phyloP scores from a whole-genome alignment of 1,284 basidiomycete genomes.

The Leccinum holopus region DNA sequence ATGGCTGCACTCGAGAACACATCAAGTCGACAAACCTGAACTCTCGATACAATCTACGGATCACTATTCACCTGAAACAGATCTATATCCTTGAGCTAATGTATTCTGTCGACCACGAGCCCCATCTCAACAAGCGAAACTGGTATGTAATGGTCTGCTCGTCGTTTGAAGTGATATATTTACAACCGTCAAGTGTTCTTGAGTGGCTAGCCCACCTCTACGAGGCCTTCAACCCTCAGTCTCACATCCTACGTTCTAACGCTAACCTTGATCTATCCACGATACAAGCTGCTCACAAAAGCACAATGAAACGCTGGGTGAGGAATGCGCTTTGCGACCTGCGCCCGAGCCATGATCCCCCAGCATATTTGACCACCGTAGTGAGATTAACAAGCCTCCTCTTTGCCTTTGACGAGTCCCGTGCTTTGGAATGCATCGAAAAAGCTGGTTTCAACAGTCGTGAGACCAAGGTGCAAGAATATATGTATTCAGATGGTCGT shows the following conservation, averaged over 20 bases:
- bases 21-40: constrained; percentile 25
- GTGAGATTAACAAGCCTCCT: constrained; percentile 33
- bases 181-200: constrained; percentile 8
- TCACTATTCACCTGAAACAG: constrained; percentile 48
- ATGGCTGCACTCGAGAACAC: constrained; percentile 42
- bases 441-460: constrained; percentile 11
- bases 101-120: constrained; percentile 20
- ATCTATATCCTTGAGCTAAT: constrained; percentile 43
- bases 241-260: constrained; percentile 37
- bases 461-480: constrained; percentile 4
- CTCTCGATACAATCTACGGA: constrained; percentile 38
- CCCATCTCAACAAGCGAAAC: constrained; percentile 2
- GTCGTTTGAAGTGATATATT: neutral
- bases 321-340: constrained; percentile 35
- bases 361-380: constrained; percentile 31
- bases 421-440: constrained; percentile 20
- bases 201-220: constrained; percentile 40
- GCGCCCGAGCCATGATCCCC: constrained; percentile 14
- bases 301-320: constrained; percentile 43
- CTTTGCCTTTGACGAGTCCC: constrained; percentile 30
- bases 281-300: constrained; percentile 39
- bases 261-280: constrained; percentile 32
- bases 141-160: constrained; percentile 21
- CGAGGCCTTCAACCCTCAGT: constrained; percentile 41
- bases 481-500: constrained; percentile 13